phyloP scores from a whole-genome alignment of 345 rosid genomes.

The Erodium maritimum region DNA sequence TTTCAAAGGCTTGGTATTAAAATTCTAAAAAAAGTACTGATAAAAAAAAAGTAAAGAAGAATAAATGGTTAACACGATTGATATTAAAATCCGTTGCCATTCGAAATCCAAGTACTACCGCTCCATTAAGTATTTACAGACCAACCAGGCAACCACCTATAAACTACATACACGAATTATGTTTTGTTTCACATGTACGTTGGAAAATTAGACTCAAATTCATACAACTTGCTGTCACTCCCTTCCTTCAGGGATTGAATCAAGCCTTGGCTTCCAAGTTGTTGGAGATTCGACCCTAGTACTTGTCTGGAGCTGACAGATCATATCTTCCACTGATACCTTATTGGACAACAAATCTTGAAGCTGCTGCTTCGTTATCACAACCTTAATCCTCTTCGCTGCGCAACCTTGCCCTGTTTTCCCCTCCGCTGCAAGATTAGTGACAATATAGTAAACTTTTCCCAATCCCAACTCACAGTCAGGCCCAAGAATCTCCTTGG shows the following conservation, averaged over 20 bases:
- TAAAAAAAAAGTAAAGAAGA: too few species aligned
- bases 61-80: too few species aligned
- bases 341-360: conserved; percentile 15
- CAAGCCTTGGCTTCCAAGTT: conserved; percentile 38
- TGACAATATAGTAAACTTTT: conserved; percentile 18
- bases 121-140: too few species aligned
- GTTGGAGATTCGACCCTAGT: conserved; percentile 11
- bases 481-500: conserved; percentile 11
- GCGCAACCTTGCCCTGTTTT: neutral
- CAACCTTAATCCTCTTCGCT: conserved; percentile 26
- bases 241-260: conserved; percentile 33
- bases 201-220: neutral
- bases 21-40: too few species aligned
- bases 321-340: conserved; percentile 16
- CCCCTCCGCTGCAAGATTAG: neutral
- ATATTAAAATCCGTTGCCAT: too few species aligned
- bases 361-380: conserved; percentile 31
- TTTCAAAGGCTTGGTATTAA: too few species aligned
- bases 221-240: conserved; percentile 8
- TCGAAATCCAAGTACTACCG: too few species aligned
- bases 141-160: too few species aligned
- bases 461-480: conserved; percentile 16
- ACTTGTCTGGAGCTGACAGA: conserved; percentile 8
- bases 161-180: too few species aligned
- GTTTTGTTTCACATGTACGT: neutral